A percentile compares a stretch with the other conserved stretches of the same genome.
These are phyloP conservation scores for Trichoderma sp. DNA, from an alignment of 2,329 filamentous ascomycete species.

Conservation along the genomic window DNA sequence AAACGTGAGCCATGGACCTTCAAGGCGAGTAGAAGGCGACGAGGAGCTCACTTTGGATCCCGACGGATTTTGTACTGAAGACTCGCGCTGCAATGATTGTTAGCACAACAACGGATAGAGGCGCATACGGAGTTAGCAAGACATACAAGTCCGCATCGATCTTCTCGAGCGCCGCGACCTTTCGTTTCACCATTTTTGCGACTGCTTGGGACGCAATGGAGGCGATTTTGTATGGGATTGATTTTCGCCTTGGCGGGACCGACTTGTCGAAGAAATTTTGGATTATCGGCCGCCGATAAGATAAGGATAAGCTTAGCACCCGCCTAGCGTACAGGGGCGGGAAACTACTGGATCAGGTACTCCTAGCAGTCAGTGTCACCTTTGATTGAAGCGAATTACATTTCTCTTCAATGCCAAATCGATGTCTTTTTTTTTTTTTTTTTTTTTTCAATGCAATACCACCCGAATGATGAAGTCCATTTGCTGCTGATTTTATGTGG, in stretches of 20 bases:
- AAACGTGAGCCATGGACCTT: background rate
- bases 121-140: background rate
- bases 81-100: conserved; percentile 60
- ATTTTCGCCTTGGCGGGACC: background rate
- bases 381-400: background rate
- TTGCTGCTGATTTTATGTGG: background rate
- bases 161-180: conserved; percentile 90
- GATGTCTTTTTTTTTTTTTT: background rate
- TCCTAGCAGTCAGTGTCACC: background rate
- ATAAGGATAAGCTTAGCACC: conserved; percentile 11
- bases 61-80: conserved; percentile 88
- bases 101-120: conserved; percentile 20
- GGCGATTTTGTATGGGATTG: background rate
- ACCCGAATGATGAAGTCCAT: background rate
- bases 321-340: background rate
- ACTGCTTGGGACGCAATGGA: background rate
- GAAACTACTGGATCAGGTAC: too few species aligned
- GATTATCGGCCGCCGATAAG: conserved; percentile 4
- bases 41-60: conserved; percentile 66
- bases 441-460: background rate
- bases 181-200: conserved; percentile 73
- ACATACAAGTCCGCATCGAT: conserved; percentile 81
- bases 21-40: background rate
- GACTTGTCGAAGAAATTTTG: conserved; percentile 11
- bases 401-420: background rate